A percentile compares a stretch with the other conserved stretches of the same genome.
These are phyloP conservation scores for Mycosphaerelloides madeirae DNA, from an alignment of 2,329 filamentous ascomycete genomes.

Conservation along the genomic window DNA sequence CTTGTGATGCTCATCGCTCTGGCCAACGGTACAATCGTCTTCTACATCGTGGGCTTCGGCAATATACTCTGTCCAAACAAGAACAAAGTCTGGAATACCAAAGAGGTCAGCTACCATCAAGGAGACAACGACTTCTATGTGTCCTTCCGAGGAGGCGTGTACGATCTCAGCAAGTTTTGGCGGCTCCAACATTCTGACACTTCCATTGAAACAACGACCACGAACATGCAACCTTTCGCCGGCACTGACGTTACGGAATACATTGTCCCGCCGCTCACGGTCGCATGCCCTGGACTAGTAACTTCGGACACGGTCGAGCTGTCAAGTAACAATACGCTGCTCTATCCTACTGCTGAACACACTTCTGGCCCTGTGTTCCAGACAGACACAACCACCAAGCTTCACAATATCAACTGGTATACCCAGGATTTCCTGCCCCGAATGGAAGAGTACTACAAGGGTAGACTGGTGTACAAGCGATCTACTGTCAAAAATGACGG, in stretches of 20 bases:
- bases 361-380: constrained; percentile 60
- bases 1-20: constrained; percentile 75
- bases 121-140: constrained; percentile 79
- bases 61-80: constrained; percentile 82
- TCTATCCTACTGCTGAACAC: constrained; percentile 52
- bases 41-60: constrained; percentile 88
- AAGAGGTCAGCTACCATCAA: constrained; percentile 65
- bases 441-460: constrained; percentile 83
- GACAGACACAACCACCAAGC: constrained; percentile 49
- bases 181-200: constrained; percentile 76
- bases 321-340: constrained; percentile 59
- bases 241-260: constrained; percentile 79
- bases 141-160: constrained; percentile 80
- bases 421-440: constrained; percentile 64
- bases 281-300: constrained; percentile 71
- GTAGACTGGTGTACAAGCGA: constrained; percentile 70
- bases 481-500: constrained; percentile 61
- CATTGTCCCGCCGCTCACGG: constrained; percentile 71
- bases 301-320: constrained; percentile 54
- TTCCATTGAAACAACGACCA: constrained; percentile 52
- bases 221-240: constrained; percentile 70
- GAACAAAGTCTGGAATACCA: constrained; percentile 77
- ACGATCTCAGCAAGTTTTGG: constrained; percentile 89
- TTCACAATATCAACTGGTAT: constrained; percentile 73
- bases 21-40: constrained; percentile 75